Base-by-base conservation (phyloP, 805 yeast genomes). In the Metschnikowia noctiluminum region DNA sequence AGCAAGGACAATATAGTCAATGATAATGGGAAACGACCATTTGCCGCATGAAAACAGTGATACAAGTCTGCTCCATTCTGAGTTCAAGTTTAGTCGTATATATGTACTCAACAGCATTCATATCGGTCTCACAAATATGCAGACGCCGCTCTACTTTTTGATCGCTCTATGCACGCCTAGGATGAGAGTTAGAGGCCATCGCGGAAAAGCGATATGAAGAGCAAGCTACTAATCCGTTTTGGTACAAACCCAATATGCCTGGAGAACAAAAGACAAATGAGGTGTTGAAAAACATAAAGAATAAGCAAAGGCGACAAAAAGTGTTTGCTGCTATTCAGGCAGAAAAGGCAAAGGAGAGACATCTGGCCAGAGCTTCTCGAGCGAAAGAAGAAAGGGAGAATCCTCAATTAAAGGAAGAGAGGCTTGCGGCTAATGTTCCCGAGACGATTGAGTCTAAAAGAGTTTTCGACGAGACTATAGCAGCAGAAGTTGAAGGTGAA, bases 341-440 rank as follows among this genome's bases (percentile, higher is more conserved):
- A 62, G 86, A 87, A 52, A 78, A 81, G 65, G 84, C 85, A 60
- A 88, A 87, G 61, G 79, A 79, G 45, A 81, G 89, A 60, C 97
- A 90, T 64, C 82, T 81, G 62, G 74, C 77, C 63, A 79, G 98
- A 56, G 78, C 80, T n/a, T 81, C 82, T 40, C 79, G 97, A 62
- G 94, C 95, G n/a, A 85, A 85, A 61, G 92, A 85, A 54, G 98
- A 94, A 67, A 73, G 85, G 48, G 81, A 78, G 28, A 86, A 91
- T 60, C 97, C 97, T 1, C 89, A 85, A 56, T 69, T 89, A 50
- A 87, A 80, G 62, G 89, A 82, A 47, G 85, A 90, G 62, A 82
- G 99, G 66, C 73, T 92, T 35, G 79, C 81, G 5, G 82, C 77
- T 48, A 89, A 90, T 64, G 81, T 87, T 2, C 89, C 97, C 3